Conservation (phyloP, 2,329 filamentous ascomycete species). For the Pseudopyricularia javanii region DNA sequence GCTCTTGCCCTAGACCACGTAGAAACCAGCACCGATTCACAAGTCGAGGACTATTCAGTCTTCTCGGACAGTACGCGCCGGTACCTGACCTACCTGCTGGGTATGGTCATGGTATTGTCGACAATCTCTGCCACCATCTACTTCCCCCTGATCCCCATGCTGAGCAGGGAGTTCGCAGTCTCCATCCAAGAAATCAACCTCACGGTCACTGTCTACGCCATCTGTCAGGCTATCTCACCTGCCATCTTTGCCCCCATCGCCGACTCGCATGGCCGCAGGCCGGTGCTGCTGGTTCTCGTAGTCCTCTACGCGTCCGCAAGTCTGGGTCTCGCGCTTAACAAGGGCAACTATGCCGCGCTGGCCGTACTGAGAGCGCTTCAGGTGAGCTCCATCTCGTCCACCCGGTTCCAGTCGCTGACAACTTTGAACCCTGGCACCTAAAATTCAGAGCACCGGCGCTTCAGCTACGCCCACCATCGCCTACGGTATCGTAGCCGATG, state of each 20-base stretch:
- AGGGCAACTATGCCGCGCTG: constrained; percentile 25
- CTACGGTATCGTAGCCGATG: constrained; percentile 21
- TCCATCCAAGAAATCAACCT: constrained; percentile 22
- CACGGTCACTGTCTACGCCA: constrained; percentile 28
- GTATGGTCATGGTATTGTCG: constrained; percentile 28
- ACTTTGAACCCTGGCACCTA: not conserved
- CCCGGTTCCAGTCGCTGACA: not conserved
- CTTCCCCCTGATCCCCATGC: constrained; percentile 28
- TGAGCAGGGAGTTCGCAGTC: constrained; percentile 24
- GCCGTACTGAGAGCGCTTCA: constrained; percentile 31
- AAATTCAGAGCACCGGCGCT: constrained; percentile 30
- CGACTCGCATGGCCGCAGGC: constrained; percentile 34
- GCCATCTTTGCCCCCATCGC: constrained; percentile 36
- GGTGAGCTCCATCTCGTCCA: not conserved
- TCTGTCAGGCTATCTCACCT: constrained; percentile 40
- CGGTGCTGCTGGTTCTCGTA: constrained; percentile 33
- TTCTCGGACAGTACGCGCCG: constrained; percentile 26
- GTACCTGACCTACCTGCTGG: constrained; percentile 33
- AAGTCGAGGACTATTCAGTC: constrained; percentile 6
- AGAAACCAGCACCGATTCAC: not conserved
- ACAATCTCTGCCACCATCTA: constrained; percentile 25
- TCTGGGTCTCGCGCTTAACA: constrained; percentile 29
- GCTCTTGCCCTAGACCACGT: not conserved
- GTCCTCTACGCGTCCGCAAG: constrained; percentile 31
- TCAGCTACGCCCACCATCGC: not conserved